Percentiles rank a stretch among this genome's conserved stretches.
phyloP scores from a whole-genome alignment of 805 yeast genomes.

The Candida awuae region DNA sequence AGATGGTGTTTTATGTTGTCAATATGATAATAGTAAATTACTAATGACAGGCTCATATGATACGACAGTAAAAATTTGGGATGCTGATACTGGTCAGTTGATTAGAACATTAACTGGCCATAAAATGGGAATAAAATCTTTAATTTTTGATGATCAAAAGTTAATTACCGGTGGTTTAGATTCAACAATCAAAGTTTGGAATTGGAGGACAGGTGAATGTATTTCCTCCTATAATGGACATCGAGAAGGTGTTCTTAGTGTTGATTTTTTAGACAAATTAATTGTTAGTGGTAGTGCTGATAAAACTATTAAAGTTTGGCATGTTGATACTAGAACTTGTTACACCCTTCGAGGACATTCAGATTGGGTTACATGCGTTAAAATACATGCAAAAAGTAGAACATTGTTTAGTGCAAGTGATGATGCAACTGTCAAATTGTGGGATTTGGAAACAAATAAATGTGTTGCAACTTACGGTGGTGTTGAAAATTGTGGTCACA shows the following conservation, averaged over 20 bases:
- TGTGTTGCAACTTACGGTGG: conserved; percentile 79
- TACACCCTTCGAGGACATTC: conserved; percentile 89
- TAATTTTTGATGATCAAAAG: conserved; percentile 82
- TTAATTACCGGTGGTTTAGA: conserved; percentile 90
- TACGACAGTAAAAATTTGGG: conserved; percentile 90
- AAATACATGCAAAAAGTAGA: conserved; percentile 69
- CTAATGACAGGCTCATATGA: conserved; percentile 92
- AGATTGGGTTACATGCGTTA: conserved; percentile 87
- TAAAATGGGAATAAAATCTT: conserved; percentile 73
- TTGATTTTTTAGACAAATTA: conserved; percentile 70
- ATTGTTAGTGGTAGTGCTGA: conserved; percentile 95
- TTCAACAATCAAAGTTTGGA: conserved; percentile 90
- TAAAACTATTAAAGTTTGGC: conserved; percentile 86
- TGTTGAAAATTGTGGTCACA: conserved; percentile 67
- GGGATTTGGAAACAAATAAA: conserved; percentile 79
- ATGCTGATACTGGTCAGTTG: conserved; percentile 67
- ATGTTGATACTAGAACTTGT: conserved; percentile 87
- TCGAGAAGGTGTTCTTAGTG: conserved; percentile 73
- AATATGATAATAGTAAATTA: conserved; percentile 65
- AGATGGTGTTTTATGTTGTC: conserved; percentile 83
- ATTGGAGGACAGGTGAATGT: conserved; percentile 89
- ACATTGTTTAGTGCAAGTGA: conserved; percentile 84
- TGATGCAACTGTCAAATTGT: conserved; percentile 87
- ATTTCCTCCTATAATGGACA: conserved; percentile 92
- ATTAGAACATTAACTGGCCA: conserved; percentile 82